A percentile compares a stretch with the other conserved stretches of the same genome.
phyloP scores from a whole-genome alignment of 805 yeast species.

The Blastobotrys peoriensis region DNA sequence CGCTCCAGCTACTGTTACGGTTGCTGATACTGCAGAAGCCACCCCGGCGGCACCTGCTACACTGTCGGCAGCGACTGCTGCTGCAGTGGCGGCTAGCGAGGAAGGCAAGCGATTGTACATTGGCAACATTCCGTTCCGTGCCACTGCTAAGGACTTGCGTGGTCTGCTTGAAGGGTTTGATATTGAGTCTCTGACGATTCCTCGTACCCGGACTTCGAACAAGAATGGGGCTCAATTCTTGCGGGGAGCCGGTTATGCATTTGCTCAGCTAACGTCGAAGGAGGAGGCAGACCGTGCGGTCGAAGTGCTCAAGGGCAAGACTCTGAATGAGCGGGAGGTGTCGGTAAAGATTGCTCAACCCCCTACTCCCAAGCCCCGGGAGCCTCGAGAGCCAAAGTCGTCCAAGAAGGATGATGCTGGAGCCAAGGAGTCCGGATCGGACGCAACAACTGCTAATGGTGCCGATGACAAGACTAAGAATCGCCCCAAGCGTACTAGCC shows the following conservation, averaged over 20 bases:
- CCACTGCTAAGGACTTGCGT: slow-evolving; percentile 49
- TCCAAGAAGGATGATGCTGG: slow-evolving; percentile 24
- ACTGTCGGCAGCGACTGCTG: too few relatives aligned
- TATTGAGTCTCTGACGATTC: slow-evolving; percentile 10
- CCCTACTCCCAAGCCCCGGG: slow-evolving; percentile 25
- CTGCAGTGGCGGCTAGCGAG: too few relatives aligned
- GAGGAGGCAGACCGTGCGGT: slow-evolving; percentile 39
- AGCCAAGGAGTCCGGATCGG: slow-evolving; percentile 26
- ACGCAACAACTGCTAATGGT: slow-evolving; percentile 8
- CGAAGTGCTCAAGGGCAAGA: slow-evolving; percentile 33
- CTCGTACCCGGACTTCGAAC: slow-evolving; percentile 33
- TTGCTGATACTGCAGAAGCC: too few relatives aligned
- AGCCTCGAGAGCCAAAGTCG: slow-evolving; percentile 7
- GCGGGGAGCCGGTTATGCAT: slow-evolving; percentile 46
- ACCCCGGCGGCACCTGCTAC: too few relatives aligned
- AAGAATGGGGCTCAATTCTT: slow-evolving; percentile 12
- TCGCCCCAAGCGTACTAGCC: slow-evolving; percentile 41
- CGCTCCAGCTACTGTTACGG: too few relatives aligned
- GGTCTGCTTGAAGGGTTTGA: slow-evolving; percentile 37
- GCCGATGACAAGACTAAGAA: slow-evolving; percentile 45
- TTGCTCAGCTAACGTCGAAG: slow-evolving; percentile 39
- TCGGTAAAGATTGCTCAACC: slow-evolving; percentile 32
- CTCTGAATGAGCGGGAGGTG: slow-evolving; percentile 21
- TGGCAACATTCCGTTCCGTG: slow-evolving; percentile 46
- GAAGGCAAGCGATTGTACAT: slow-evolving; percentile 41